Evolutionary conservation across 2,329 filamentous ascomycete genomes (phyloP).

Genomic region (Venturia pyrina): DNA sequence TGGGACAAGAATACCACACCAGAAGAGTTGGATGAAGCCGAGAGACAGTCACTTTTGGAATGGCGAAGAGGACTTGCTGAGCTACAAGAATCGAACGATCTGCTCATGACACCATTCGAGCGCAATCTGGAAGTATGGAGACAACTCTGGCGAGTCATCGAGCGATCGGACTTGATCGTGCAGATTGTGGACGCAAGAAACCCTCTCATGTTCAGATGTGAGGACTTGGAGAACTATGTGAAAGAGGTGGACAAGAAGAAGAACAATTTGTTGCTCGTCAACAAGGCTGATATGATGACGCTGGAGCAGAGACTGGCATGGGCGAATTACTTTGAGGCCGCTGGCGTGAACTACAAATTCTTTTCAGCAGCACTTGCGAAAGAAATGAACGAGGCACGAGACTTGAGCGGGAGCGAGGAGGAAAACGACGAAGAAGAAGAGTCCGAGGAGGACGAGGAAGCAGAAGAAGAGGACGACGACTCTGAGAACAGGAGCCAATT

Average conservation of each 20-base stretch:
- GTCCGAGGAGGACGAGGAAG: constrained; percentile 20
- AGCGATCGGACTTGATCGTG: constrained; percentile 87
- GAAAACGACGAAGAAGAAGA: constrained; percentile 36
- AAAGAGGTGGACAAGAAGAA: constrained; percentile 84
- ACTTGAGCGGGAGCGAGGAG: constrained; percentile 40
- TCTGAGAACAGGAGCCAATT: constrained; percentile 24
- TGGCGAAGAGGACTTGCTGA: constrained; percentile 90
- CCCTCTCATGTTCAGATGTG: constrained; percentile 84
- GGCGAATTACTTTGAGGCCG: constrained; percentile 75
- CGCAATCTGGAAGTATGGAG: constrained; percentile 96
- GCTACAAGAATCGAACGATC: constrained; percentile 83
- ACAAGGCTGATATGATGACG: constrained; percentile 99
- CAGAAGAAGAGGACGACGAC: constrained; percentile 37
- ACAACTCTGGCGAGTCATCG: constrained; percentile 95
- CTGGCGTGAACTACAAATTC: constrained; percentile 83
- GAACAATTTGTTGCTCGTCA: constrained; percentile 84
- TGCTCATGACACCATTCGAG: constrained; percentile 97
- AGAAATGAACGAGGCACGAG: constrained; percentile 68
- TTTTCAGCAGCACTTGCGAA: constrained; percentile 92
- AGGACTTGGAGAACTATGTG: constrained; percentile 88
- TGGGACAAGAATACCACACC: constrained; percentile 85
- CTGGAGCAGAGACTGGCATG: constrained; percentile 68
- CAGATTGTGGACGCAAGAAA: constrained; percentile 98
- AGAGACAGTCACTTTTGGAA: constrained; percentile 70
- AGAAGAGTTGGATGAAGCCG: constrained; percentile 65